Conservation (phyloP, 148 eudicot genomes). For the Chenopodium quinoa region DNA sequence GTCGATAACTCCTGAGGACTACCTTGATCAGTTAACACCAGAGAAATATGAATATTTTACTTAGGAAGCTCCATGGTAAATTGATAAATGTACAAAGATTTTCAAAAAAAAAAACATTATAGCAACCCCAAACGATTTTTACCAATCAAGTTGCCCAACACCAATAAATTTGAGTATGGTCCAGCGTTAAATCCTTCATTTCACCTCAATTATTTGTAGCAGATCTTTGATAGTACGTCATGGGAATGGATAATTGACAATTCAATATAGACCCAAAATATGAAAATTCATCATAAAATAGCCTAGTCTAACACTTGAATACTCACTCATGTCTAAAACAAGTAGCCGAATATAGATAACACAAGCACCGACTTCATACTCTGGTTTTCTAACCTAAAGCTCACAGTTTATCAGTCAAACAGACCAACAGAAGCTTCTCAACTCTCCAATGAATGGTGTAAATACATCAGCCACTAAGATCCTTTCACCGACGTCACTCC, state of each 20-base stretch:
- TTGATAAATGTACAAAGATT: no score
- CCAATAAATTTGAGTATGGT: no score
- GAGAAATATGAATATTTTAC: no score
- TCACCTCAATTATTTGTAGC: background rate
- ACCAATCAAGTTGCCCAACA: no score
- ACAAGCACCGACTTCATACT: background rate
- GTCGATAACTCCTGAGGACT: no score
- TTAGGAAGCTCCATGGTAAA: no score
- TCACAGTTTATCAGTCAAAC: constrained; percentile 8
- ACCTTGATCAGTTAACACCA: no score
- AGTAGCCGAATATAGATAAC: background rate
- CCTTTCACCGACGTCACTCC: constrained; percentile 15
- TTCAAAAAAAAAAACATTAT: no score
- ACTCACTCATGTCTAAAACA: background rate
- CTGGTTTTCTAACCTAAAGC: background rate
- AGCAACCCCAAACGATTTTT: no score
- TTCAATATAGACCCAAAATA: background rate
- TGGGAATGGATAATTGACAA: background rate
- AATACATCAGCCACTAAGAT: constrained; percentile 10
- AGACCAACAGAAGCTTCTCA: constrained; percentile 14
- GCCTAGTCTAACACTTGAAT: background rate
- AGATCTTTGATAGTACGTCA: background rate
- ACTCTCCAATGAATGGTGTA: background rate
- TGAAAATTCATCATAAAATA: background rate
- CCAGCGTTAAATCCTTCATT: no score